A percentile compares a stretch with the other conserved stretches of the same genome.
Evolutionary conservation across 371 early-diverging fungal genomes (phyloP).

Genomic region (Smittium mucronatum): DNA sequence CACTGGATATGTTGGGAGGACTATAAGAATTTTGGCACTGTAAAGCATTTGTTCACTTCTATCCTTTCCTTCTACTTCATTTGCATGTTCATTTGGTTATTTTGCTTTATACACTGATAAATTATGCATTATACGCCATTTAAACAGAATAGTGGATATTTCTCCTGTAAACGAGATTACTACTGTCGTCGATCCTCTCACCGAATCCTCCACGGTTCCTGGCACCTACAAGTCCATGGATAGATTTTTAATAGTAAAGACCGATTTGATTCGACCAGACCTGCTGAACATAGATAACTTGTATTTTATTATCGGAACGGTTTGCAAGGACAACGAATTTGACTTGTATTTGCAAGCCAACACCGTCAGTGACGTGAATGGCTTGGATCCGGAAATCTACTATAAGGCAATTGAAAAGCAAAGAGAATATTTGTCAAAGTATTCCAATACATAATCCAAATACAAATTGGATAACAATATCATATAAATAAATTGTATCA

Average conservation of each 20-base stretch:
- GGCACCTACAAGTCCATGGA: neutral
- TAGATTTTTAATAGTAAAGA: neutral
- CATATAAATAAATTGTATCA: too few relatives aligned
- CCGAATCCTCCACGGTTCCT: neutral
- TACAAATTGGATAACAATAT: too few relatives aligned
- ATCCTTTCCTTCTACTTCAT: neutral
- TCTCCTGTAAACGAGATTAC: neutral
- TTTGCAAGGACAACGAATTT: neutral
- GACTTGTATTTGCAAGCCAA: neutral
- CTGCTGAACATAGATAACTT: neutral
- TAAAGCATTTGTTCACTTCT: neutral
- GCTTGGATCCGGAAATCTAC: neutral
- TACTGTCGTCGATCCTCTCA: neutral
- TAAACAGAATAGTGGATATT: neutral
- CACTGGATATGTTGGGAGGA: neutral
- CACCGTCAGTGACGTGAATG: neutral
- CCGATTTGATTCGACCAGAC: neutral
- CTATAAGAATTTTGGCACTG: neutral
- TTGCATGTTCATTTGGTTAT: neutral
- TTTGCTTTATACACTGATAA: neutral
- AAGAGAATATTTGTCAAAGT: neutral
- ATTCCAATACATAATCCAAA: too few relatives aligned
- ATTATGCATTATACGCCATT: neutral
- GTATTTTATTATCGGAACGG: neutral
- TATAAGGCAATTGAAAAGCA: neutral